Evolutionary conservation across 1,284 basidiomycete genomes (phyloP).

Genomic region (Irpex sp.): DNA sequence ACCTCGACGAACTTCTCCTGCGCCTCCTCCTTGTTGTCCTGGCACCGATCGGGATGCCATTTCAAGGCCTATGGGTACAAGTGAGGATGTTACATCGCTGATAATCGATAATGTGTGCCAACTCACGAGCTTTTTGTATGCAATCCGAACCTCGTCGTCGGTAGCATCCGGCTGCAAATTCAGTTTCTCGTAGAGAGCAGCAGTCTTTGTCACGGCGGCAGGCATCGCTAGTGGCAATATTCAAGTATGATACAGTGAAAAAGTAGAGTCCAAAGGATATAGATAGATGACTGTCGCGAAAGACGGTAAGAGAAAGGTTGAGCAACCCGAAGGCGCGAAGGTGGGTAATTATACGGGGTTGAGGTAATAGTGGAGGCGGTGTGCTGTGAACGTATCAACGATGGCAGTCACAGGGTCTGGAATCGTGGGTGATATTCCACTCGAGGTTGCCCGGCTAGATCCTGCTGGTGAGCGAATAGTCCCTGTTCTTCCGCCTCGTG

Average conservation of each 20-base stretch:
- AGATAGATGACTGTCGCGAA: background rate
- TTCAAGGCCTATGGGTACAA: slow-evolving; percentile 63
- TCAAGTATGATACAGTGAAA: slow-evolving; percentile 2
- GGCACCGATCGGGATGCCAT: slow-evolving; percentile 89
- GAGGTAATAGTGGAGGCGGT: slow-evolving; percentile 1
- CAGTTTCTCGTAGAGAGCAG: slow-evolving; percentile 24
- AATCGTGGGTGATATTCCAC: background rate
- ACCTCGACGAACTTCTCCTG: slow-evolving; percentile 77
- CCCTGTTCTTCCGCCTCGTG: slow-evolving; percentile 12
- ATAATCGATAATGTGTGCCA: slow-evolving; percentile 3
- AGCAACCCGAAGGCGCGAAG: background rate
- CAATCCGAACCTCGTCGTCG: slow-evolving; percentile 80
- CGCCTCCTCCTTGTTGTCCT: slow-evolving; percentile 50
- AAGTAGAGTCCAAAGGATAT: background rate
- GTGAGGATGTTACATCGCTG: slow-evolving; percentile 7
- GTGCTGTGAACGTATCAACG: background rate
- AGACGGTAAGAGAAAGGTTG: background rate
- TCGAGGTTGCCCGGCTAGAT: background rate
- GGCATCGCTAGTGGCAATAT: slow-evolving; percentile 15
- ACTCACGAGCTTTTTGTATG: slow-evolving; percentile 76
- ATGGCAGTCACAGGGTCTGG: background rate
- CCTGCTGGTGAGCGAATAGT: background rate
- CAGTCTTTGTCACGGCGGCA: slow-evolving; percentile 17
- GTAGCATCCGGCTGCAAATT: slow-evolving; percentile 30
- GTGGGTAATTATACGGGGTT: slow-evolving; percentile 6